Evolutionary conservation across 106 monocot genomes (phyloP).

Genomic region (Dactylorhiza incarnata): DNA sequence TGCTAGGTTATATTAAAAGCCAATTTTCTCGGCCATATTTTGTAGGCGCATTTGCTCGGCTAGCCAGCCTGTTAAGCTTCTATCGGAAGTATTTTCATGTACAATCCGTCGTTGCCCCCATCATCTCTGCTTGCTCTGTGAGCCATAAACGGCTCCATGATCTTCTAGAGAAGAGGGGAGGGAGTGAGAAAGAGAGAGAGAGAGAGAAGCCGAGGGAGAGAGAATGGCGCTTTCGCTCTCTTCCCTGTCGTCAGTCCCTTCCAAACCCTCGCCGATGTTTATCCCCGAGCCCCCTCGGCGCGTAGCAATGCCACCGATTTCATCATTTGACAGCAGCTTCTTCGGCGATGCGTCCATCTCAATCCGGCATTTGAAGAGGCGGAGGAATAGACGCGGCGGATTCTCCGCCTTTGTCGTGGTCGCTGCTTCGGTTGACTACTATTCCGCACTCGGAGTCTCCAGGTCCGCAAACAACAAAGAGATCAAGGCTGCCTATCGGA

Average conservation of each 20-base stretch:
- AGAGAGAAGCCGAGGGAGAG: neutral
- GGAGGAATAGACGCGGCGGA: neutral
- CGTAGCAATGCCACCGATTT: neutral
- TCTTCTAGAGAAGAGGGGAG: neutral
- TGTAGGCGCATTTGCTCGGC: neutral
- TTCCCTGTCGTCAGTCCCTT: neutral
- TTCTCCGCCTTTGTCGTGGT: constrained; percentile 12
- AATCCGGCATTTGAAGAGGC: neutral
- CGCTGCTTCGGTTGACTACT: constrained; percentile 61
- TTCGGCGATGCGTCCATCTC: neutral
- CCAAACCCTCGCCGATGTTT: neutral
- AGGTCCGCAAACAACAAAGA: constrained; percentile 71
- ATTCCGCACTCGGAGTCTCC: constrained; percentile 81
- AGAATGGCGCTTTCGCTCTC: constrained; percentile 4
- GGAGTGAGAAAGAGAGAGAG: neutral
- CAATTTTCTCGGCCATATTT: neutral
- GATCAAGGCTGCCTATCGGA: constrained; percentile 90
- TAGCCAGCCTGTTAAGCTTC: neutral
- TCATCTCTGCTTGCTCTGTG: neutral
- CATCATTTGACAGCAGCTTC: neutral
- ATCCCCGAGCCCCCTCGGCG: neutral
- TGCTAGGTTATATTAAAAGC: too few relatives aligned
- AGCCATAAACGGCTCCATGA: neutral
- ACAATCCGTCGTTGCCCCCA: neutral
- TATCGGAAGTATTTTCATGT: neutral